A percentile compares a stretch with the other conserved stretches of the same genome.
These are phyloP conservation scores for Chlamydomonas incerta DNA, from an alignment of 139 green algal species.

Conservation along the genomic window DNA sequence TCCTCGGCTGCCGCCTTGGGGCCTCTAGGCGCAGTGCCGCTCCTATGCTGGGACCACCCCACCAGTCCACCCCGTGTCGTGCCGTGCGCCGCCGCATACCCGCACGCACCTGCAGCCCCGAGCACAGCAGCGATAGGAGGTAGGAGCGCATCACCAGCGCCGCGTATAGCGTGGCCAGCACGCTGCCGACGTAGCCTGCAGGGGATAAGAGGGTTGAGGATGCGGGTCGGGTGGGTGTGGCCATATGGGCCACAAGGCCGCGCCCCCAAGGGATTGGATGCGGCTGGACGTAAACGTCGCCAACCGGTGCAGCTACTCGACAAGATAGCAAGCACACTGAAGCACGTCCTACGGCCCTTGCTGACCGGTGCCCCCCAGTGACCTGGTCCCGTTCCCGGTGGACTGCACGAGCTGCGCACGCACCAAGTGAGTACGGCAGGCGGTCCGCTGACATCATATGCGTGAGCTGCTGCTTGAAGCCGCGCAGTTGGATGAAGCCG, in stretches of 20 bases:
- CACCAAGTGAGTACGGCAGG: constrained; percentile 79
- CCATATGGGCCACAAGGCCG: too few species aligned
- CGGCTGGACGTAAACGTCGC: too few species aligned
- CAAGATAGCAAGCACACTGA: too few species aligned
- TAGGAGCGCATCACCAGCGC: constrained; percentile 91
- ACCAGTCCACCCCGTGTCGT: neutral
- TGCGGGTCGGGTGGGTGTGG: too few species aligned
- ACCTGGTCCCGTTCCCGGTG: too few species aligned
- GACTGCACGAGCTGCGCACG: neutral
- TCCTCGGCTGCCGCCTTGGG: too few species aligned
- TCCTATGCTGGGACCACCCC: neutral
- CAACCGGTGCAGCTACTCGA: too few species aligned
- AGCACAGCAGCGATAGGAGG: constrained; percentile 86
- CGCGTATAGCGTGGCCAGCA: constrained; percentile 87
- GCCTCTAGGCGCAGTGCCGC: too few species aligned
- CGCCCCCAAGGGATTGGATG: too few species aligned
- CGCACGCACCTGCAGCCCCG: constrained; percentile 71
- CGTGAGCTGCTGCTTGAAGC: constrained; percentile 83
- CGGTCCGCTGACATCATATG: constrained; percentile 90
- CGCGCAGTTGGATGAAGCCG: constrained; percentile 83
- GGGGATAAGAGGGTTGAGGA: neutral
- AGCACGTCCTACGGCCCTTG: too few species aligned
- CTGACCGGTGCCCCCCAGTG: too few species aligned
- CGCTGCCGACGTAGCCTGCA: constrained; percentile 84
- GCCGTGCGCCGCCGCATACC: too few species aligned